Evolutionary conservation across 1,284 basidiomycete genomes (phyloP).

Genomic region (Exobasidium cylindrosporum): DNA sequence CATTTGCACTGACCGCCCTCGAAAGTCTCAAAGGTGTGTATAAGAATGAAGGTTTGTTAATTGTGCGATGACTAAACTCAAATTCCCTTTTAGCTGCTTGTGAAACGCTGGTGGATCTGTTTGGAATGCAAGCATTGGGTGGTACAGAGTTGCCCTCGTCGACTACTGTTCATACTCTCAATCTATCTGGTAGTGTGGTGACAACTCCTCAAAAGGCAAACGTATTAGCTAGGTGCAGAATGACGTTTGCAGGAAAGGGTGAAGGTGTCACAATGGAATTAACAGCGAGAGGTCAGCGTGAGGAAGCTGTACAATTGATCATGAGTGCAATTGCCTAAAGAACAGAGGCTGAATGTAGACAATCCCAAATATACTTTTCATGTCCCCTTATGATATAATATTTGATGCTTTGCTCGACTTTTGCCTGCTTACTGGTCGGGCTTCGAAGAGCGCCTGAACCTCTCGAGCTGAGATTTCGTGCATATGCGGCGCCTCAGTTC

Average conservation of each 20-base stretch:
- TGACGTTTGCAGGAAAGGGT: slow-evolving; percentile 80
- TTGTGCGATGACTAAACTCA: background rate
- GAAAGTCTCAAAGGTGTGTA: slow-evolving; percentile 83
- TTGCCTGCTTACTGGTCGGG: too few relatives aligned
- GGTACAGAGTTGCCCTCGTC: slow-evolving; percentile 60
- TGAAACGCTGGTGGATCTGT: slow-evolving; percentile 85
- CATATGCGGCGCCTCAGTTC: too few relatives aligned
- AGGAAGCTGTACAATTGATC: slow-evolving; percentile 79
- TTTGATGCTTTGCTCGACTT: too few relatives aligned
- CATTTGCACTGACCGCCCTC: slow-evolving; percentile 87
- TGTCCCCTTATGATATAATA: too few relatives aligned
- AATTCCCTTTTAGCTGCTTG: slow-evolving; percentile 65
- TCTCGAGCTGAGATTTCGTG: too few relatives aligned
- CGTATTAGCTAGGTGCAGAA: slow-evolving; percentile 84
- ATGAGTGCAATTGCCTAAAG: slow-evolving; percentile 70
- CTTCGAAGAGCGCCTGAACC: too few relatives aligned
- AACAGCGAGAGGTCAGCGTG: slow-evolving; percentile 84
- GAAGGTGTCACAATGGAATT: slow-evolving; percentile 95
- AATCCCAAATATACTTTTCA: too few relatives aligned
- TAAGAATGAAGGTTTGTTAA: slow-evolving; percentile 14
- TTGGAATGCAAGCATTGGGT: slow-evolving; percentile 94
- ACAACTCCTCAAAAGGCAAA: slow-evolving; percentile 82
- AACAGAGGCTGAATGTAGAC: background rate
- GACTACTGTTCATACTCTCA: slow-evolving; percentile 86
- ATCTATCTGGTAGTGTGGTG: slow-evolving; percentile 78